phyloP scores from a whole-genome alignment of 345 rosid genomes.

The Dipteronia sinensis region DNA sequence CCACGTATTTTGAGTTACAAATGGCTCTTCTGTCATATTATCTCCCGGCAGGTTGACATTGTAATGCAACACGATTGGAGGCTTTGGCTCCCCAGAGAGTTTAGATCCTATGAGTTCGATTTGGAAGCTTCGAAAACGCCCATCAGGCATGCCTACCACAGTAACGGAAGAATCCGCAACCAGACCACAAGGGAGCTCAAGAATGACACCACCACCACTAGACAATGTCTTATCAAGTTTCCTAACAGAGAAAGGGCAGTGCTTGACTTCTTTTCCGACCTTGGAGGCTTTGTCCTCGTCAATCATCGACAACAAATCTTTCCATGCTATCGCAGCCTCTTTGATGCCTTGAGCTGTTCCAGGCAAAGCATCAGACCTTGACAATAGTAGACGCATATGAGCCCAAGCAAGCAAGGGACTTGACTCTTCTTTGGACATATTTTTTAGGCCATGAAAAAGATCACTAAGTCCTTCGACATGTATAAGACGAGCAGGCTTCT shows the following conservation, averaged over 20 bases:
- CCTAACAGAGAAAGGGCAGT: slow-evolving; percentile 60
- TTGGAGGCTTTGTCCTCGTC: slow-evolving; percentile 34
- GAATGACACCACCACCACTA: slow-evolving; percentile 35
- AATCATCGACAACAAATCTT: slow-evolving; percentile 42
- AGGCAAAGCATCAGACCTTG: slow-evolving; percentile 77
- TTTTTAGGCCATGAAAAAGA: slow-evolving; percentile 46
- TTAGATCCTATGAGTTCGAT: slow-evolving; percentile 59
- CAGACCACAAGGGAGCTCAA: slow-evolving; percentile 81
- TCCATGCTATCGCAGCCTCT: slow-evolving; percentile 76
- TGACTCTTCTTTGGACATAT: slow-evolving; percentile 44
- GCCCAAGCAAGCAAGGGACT: slow-evolving; percentile 66
- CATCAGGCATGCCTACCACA: slow-evolving; percentile 72
- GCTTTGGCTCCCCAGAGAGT: slow-evolving; percentile 41
- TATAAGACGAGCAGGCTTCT: slow-evolving; percentile 42
- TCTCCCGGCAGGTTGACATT: slow-evolving; percentile 62
- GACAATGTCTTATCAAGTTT: slow-evolving; percentile 29
- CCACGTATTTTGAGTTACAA: slow-evolving; percentile 77
- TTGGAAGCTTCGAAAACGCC: slow-evolving; percentile 51
- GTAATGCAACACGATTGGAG: slow-evolving; percentile 62
- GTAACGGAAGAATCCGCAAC: slow-evolving; percentile 77
- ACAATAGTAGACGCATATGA: slow-evolving; percentile 57
- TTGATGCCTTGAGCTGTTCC: slow-evolving; percentile 74
- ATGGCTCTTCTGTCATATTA: slow-evolving; percentile 64
- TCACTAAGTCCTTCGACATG: slow-evolving; percentile 54
- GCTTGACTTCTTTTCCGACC: slow-evolving; percentile 33